Evolutionary conservation across 352 stramenopile genomes (phyloP).

Genomic region (Pythium myriotylum): DNA sequence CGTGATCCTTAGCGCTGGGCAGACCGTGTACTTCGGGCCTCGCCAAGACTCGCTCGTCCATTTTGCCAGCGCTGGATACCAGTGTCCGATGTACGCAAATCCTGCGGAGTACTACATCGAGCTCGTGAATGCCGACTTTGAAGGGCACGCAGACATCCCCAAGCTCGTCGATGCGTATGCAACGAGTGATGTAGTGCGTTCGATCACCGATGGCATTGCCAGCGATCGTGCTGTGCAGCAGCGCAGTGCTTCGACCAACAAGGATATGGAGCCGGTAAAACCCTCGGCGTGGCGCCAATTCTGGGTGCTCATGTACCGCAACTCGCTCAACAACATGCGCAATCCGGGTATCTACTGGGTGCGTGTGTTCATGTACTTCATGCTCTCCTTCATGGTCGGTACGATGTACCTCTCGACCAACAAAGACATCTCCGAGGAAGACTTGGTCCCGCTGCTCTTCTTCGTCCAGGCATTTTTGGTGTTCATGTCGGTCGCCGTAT

Average conservation of each 20-base stretch:
- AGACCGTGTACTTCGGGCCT: constrained; percentile 89
- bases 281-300: constrained; percentile 58
- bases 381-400: constrained; percentile 66
- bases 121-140: constrained; percentile 46
- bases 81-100: constrained; percentile 73
- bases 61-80: constrained; percentile 51
- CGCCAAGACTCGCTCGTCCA: constrained; percentile 42
- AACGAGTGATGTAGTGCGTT: background rate
- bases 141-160: constrained; percentile 30
- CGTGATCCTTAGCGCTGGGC: constrained; percentile 58
- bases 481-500: constrained; percentile 88
- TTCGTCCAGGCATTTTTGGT: constrained; percentile 89
- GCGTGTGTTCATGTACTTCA: constrained; percentile 74
- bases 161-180: constrained; percentile 17
- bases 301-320: constrained; percentile 52
- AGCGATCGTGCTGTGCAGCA: no score
- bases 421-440: constrained; percentile 40
- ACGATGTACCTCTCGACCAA: constrained; percentile 71
- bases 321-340: constrained; percentile 61
- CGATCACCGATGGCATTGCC: background rate
- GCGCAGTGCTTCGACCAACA: no score
- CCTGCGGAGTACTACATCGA: constrained; percentile 54
- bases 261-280: background rate
- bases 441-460: constrained; percentile 69
- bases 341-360: constrained; percentile 75